Base-by-base conservation (phyloP, 176 grass and related monocot genomes). In the Ananas comosus region DNA sequence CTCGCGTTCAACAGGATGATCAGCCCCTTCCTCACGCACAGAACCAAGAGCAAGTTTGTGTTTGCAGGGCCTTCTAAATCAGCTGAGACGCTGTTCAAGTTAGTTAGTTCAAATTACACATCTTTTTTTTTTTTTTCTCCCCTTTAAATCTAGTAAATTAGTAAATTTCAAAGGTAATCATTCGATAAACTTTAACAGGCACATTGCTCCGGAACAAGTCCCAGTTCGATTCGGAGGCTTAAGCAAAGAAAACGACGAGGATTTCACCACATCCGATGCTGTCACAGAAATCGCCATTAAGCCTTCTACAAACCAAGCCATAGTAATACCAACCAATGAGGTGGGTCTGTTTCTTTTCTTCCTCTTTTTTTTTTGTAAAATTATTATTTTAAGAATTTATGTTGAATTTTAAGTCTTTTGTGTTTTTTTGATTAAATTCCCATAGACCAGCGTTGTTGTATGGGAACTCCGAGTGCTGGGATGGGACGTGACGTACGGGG, bases 31-130 rank as follows among this genome's bases (percentile, higher is more conserved):
- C 79, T 97, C 23, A 92, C 94, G 13, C 89, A 88, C 76, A 88
- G 94, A 65, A 97, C 89, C 64, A 92, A 80, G 86, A 97, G 94
- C 94, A 97, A 97, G 84, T 92, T 97, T 21, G 87, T 97, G 24
- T 92, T 92, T n/a, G 86, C 94, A 1, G 83, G 93, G 64, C 89
- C 89, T 14, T 85, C 93, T 58, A 97, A 97, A 74, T 85, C 93
- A 11, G 79, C 93, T 2, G 94, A 90, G 48, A 97, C 84, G 12
- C 84, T 97, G 18, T 97, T 92, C 82, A 92, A 85, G 94, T 23
- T 23, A 85, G 94, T 97, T 23, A 33, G 63, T 42, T 42, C 33
- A 42, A 42, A 42, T 42, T 42, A 42, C 49, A 19, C 0, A 3
- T 2, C 2, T 51, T n/a, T 49, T 78, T 70, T 25, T 75, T 13